Conservation (phyloP, 2,329 filamentous ascomycete species). For the Lasiodiplodia sp. region DNA sequence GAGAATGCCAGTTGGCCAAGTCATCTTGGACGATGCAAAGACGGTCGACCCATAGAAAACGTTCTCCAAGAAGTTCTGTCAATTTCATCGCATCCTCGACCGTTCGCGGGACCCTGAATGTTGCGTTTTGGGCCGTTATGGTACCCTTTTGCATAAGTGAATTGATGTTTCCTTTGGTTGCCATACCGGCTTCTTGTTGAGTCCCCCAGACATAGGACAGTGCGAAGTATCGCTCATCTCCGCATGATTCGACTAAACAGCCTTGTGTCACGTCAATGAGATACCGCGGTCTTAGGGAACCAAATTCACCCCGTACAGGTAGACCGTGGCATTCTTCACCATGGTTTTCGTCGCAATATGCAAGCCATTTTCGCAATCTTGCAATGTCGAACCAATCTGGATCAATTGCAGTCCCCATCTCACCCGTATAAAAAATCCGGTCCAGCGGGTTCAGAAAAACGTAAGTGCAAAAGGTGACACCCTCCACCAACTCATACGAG, state of each 20-base stretch:
- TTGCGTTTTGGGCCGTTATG: neutral
- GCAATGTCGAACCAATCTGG: neutral
- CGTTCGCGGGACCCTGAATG: neutral
- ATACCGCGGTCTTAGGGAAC: neutral
- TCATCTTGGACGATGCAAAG: neutral
- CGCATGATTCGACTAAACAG: neutral
- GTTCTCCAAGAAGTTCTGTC: neutral
- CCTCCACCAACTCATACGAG: no score
- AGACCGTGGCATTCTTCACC: neutral
- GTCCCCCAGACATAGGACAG: neutral
- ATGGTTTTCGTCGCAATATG: neutral
- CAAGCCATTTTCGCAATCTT: neutral
- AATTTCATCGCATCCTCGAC: neutral
- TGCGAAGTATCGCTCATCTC: neutral
- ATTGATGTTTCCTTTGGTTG: neutral
- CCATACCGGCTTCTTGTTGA: neutral
- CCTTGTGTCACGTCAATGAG: neutral
- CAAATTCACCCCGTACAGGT: neutral
- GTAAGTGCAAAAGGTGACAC: no score
- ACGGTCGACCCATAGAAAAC: neutral
- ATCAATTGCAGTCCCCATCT: neutral
- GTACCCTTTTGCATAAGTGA: neutral
- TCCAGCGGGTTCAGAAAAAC: neutral
- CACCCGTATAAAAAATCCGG: no score
- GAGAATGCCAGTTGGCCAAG: neutral